Conservation (phyloP, 345 rosid species). For the Arabidopsis arenosa region DNA sequence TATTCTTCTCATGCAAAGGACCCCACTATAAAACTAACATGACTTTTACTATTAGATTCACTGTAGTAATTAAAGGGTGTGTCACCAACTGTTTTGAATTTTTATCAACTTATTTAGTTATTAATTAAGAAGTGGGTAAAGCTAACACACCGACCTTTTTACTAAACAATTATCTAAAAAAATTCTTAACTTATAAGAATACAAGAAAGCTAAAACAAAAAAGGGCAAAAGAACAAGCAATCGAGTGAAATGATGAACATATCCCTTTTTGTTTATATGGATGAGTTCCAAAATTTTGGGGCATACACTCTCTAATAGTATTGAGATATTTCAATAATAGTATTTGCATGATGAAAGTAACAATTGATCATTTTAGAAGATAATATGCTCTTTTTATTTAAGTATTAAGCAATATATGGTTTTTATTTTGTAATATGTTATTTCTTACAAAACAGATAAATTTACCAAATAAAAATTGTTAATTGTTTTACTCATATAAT, state of each 20-base stretch:
- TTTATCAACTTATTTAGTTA: slow-evolving; percentile 32
- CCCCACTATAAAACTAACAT: neutral
- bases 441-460: no score
- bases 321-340: neutral
- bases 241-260: slow-evolving; percentile 37
- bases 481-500: no score
- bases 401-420: no score
- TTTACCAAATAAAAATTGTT: no score
- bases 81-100: slow-evolving; percentile 35
- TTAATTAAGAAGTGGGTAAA: slow-evolving; percentile 42
- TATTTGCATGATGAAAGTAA: neutral
- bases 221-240: slow-evolving; percentile 29
- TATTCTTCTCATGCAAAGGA: neutral
- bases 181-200: slow-evolving; percentile 16
- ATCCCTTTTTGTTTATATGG: neutral
- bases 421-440: no score
- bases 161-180: slow-evolving; percentile 4
- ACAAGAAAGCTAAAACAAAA: slow-evolving; percentile 25
- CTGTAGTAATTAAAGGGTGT: slow-evolving; percentile 13
- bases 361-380: no score
- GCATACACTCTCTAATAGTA: neutral
- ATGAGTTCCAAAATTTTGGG: neutral
- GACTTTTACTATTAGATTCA: slow-evolving; percentile 29
- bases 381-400: no score
- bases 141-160: slow-evolving; percentile 40